Conservation (phyloP, 257 asterid genomes). For the Ilex aquifolium region DNA sequence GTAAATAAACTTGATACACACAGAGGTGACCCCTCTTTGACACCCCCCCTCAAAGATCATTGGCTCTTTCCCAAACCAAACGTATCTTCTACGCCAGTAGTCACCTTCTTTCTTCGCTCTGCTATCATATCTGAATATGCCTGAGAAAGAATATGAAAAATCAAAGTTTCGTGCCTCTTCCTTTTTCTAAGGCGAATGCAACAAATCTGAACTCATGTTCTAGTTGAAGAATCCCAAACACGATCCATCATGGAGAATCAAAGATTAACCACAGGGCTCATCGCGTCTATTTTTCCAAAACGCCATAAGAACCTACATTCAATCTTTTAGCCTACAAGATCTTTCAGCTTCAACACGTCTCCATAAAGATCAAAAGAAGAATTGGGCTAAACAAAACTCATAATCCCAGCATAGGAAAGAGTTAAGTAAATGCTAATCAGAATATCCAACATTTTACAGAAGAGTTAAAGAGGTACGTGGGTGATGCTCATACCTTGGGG, state of each 20-base stretch:
- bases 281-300: not conserved
- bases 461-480: not conserved
- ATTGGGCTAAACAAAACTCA: not conserved
- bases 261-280: not conserved
- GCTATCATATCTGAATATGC: slow-evolving; percentile 68
- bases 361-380: not conserved
- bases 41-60: not conserved
- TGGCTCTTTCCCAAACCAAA: slow-evolving; percentile 43
- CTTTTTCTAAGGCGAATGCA: no score
- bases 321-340: not conserved
- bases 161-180: not conserved
- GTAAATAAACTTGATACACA: no score
- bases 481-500: slow-evolving; percentile 61
- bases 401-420: not conserved
- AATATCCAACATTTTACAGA: not conserved
- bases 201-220: no score
- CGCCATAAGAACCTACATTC: not conserved
- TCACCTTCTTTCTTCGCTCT: slow-evolving; percentile 58
- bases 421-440: not conserved
- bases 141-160: slow-evolving; percentile 22
- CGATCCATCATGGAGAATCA: not conserved
- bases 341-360: not conserved
- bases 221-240: not conserved
- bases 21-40: no score
- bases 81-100: slow-evolving; percentile 61